These are phyloP conservation scores for Fraxinus nigra DNA, from an alignment of 305 asterid species.

Conservation along the genomic window DNA sequence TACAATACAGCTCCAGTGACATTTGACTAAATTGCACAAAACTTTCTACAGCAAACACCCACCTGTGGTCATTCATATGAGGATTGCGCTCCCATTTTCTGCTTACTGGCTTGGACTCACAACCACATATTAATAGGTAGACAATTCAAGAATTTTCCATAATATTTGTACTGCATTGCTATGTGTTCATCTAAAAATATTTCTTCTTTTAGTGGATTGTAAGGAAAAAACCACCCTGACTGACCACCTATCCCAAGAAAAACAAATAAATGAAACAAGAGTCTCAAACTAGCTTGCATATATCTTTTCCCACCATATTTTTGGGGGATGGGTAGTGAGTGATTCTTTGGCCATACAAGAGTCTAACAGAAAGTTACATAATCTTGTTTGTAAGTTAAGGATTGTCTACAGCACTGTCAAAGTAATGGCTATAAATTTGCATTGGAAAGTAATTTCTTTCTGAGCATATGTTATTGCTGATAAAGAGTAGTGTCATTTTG, in stretches of 20 bases:
- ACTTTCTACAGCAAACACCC: neutral
- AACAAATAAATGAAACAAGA: neutral
- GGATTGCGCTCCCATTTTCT: neutral
- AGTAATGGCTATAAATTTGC: neutral
- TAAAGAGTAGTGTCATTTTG: constrained; percentile 1
- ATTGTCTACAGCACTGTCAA: neutral
- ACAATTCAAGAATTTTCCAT: neutral
- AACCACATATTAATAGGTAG: neutral
- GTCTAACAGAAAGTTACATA: neutral
- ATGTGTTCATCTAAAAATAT: neutral
- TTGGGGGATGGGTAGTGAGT: neutral
- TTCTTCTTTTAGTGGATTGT: neutral
- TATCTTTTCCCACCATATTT: neutral
- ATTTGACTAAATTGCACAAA: neutral
- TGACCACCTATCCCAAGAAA: neutral
- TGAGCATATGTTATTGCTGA: neutral
- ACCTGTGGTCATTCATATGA: neutral
- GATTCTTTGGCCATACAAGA: neutral
- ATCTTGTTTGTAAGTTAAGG: neutral
- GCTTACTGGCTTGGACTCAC: neutral
- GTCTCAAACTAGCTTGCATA: neutral
- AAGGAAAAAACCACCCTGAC: neutral
- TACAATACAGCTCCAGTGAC: neutral
- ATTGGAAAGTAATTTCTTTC: neutral
- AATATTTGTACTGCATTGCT: neutral